Evolutionary conservation across 257 asterid species (phyloP), one percentile per base, ranked within the genome.

Genomic region (Gynochthodes officinalis): DNA sequence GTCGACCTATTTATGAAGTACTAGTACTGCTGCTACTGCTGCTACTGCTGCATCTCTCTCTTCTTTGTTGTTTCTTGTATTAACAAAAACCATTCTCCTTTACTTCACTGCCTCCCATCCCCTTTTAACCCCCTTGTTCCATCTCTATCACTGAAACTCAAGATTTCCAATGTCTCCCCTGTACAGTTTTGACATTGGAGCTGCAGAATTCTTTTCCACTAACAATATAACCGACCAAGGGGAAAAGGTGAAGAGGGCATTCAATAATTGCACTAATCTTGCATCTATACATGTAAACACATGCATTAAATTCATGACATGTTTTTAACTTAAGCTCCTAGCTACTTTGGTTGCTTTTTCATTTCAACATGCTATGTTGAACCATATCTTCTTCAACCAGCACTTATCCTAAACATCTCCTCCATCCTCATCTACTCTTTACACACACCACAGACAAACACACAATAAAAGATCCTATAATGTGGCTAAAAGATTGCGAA

Each of bases 1-100:
- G 80, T 76, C 80, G 69, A 76, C 80, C 75, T 70, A 70, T 70
- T 55, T 59, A 70, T 70, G 74, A 69, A 69, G 28, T 14, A 32
- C 39, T 39, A 21, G 48, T 39, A 69, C 21, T 67, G 55, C 67
- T 35, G 35, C 37, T 35, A 14, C 44, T 60, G 23, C 44, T 3
- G 53, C 37, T 18, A 1, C n/a, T 18, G 1, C n/a, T 49, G n/a
- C 54, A 7, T 30, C 72, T 53, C 5, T 50, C 61, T 15, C 40
- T 12, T 37, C 7, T 69, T 49, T 33, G 63, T 33, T 74, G 52
- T 74, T 74, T 74, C 78, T 58, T 74, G 55, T 68, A 60, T 74
- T 35, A 27, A 55, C 67, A 57, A 74, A 40, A 49, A 62, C 70
- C 74, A 60, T 63, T 64, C 75, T 53, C 58, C 80, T 70, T 62